Base-by-base conservation (phyloP, 108 stramenopile species). In the Heterococcus sp. region DNA sequence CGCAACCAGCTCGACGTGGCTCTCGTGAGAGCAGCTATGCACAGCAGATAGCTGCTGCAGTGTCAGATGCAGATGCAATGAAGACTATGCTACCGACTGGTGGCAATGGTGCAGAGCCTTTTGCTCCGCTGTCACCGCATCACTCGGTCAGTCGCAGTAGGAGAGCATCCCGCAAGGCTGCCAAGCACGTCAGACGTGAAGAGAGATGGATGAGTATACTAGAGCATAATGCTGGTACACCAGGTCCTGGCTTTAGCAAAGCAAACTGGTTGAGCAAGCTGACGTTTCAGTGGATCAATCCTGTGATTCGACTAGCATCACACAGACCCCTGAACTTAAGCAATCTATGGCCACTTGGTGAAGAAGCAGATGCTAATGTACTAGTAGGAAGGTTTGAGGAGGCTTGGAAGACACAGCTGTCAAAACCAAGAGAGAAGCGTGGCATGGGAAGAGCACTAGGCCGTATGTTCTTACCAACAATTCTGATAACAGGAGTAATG, bases 271-370 rank as follows among this genome's bases (percentile, higher is more conserved):
- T 71, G 2, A 69, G 67, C 1, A 1, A 8, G 32, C 68, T 70
- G 4, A 0, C 63, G 5, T 77, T 77, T 40, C 2, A 33, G 33
- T 77, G 76, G 76, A 77, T 77, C 21, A 37, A 35, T 11, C 76
- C 76, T 33, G 39, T 77, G 33, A 68, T 77, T 32, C 0, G 36
- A 27, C 69, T 71, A 5, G 76, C 76, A 32, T 64, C 40, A 35
- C 4, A 35, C 3, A 26, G 35, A 29, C 76, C 76, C 1, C 38
- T 77, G 26, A 2, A n/a, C 26, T 34, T 37, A 1, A 38, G 38
- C 36, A 21, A 77, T 40, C 39, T 77, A 3, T 71, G 11, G 64
- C 31, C 37, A 38, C 39, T 32, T 8, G 69, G 69, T 69, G 2
- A 27, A 2, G 14, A 1, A 11, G 68, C 33, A 28, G 37, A 28